These are phyloP conservation scores for Coemansia sp. DNA, from an alignment of 192 early-diverging fungal species.

Conservation along the genomic window DNA sequence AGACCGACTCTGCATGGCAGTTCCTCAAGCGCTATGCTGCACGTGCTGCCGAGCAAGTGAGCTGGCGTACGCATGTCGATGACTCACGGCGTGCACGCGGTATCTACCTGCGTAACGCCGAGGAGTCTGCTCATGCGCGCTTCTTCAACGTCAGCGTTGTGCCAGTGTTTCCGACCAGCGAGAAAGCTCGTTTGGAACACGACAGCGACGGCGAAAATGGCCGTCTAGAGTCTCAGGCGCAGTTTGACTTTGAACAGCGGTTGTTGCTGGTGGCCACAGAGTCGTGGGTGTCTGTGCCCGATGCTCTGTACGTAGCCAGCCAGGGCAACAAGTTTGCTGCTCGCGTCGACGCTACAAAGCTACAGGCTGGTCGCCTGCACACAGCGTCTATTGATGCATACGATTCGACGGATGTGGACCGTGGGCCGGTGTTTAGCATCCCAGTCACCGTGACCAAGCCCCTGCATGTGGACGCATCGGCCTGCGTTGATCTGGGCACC, in stretches of 20 bases:
- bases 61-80: conserved; percentile 55
- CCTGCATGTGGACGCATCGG: conserved; percentile 44
- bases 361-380: conserved; percentile 77
- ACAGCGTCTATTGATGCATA: conserved; percentile 74
- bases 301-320: conserved; percentile 69
- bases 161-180: conserved; percentile 37
- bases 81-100: conserved; percentile 50
- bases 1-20: conserved; percentile 85
- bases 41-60: conserved; percentile 65
- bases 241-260: conserved; percentile 78
- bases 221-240: conserved; percentile 57
- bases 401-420: conserved; percentile 70
- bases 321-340: conserved; percentile 66
- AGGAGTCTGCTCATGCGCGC: conserved; percentile 67
- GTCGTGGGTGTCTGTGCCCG: conserved; percentile 78
- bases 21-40: conserved; percentile 66
- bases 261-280: conserved; percentile 67
- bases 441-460: conserved; percentile 92
- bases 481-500: conserved; percentile 56
- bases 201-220: conserved; percentile 60
- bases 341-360: conserved; percentile 76
- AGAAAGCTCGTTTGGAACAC: conserved; percentile 64
- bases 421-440: conserved; percentile 80
- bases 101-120: conserved; percentile 81
- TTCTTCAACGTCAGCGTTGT: conserved; percentile 49